These are phyloP conservation scores for Hypericum perforatum DNA, from an alignment of 345 rosid species.

Conservation along the genomic window DNA sequence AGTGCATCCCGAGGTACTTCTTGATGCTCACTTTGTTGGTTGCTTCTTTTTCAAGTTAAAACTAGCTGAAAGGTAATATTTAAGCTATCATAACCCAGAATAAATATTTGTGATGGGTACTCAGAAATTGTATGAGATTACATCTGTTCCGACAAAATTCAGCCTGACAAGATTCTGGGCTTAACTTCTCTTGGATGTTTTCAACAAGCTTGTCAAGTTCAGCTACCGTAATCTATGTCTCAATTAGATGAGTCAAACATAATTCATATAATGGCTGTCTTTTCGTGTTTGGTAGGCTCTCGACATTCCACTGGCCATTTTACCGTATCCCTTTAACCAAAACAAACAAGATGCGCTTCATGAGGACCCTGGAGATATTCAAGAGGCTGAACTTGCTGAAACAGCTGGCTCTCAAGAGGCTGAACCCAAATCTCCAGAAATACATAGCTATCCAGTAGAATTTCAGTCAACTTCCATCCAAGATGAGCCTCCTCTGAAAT, in stretches of 20 bases:
- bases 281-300: constrained; percentile 18
- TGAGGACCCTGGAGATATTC: constrained; percentile 8
- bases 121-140: too few relatives aligned
- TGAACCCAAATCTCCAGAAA: too few relatives aligned
- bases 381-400: not conserved
- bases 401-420: too few relatives aligned
- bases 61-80: too few relatives aligned
- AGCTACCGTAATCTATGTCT: constrained; percentile 1
- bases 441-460: not conserved
- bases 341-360: constrained; percentile 3
- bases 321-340: constrained; percentile 27
- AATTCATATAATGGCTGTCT: not conserved
- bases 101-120: too few relatives aligned
- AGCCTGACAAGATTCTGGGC: too few relatives aligned
- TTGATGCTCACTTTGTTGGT: not conserved
- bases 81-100: too few relatives aligned
- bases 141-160: too few relatives aligned
- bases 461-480: constrained; percentile 8
- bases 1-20: constrained; percentile 35
- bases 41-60: too few relatives aligned
- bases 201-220: not conserved
- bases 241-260: not conserved
- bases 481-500: constrained; percentile 9
- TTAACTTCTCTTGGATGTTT: too few relatives aligned
- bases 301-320: constrained; percentile 32